These are phyloP conservation scores for Planoprotostelium fungivorum DNA, from an alignment of 78 protist species.

Conservation along the genomic window DNA sequence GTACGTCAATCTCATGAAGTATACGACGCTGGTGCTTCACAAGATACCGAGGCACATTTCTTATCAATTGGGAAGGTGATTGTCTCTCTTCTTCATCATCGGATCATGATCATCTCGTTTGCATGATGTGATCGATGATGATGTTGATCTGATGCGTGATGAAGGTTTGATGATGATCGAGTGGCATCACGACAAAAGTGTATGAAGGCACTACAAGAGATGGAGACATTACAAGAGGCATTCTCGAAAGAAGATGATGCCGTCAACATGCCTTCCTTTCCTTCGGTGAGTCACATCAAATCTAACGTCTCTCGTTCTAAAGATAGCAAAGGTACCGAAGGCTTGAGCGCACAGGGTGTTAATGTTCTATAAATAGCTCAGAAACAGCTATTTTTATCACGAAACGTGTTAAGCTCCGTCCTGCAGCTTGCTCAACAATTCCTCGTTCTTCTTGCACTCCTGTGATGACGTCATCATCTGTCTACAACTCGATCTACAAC, in stretches of 20 bases:
- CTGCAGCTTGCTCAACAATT: background rate
- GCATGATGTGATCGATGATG: background rate
- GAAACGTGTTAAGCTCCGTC: no score
- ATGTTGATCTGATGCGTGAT: no score
- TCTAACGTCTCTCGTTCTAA: no score
- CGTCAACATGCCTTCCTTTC: no score
- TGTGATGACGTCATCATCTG: background rate
- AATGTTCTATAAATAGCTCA: no score
- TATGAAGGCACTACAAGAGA: background rate
- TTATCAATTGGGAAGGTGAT: background rate
- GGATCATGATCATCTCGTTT: background rate
- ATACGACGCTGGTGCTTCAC: background rate
- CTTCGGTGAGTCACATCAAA: no score
- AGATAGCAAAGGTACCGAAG: no score
- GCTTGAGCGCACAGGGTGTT: no score
- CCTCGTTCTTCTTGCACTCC: background rate
- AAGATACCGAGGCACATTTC: background rate
- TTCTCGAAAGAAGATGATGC: no score
- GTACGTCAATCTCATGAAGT: background rate
- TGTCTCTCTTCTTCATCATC: background rate
- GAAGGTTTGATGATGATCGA: background rate
- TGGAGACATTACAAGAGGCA: no score
- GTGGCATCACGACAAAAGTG: background rate
- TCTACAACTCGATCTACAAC: background rate
- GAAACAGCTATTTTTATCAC: no score